Evolutionary conservation across 805 yeast genomes (phyloP).

Genomic region (Wickerhamiella musiphila): DNA sequence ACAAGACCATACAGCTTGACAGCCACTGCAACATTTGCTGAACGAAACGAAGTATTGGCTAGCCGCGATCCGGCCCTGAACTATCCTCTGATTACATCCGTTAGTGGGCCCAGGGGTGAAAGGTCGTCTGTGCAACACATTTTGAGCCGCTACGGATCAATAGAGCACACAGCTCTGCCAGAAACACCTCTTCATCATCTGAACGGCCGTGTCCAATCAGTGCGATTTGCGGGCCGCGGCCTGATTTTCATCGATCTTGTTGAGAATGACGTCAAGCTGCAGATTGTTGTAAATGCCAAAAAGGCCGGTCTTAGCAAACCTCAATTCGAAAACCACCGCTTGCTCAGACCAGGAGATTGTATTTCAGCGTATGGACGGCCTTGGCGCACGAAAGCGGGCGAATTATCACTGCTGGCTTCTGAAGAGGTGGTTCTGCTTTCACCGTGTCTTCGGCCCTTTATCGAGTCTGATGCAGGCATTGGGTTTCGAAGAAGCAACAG

Average conservation of each 20-base stretch:
- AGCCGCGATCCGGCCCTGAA: background rate
- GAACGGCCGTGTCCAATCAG: conserved; percentile 37
- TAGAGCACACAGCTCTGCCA: conserved; percentile 7
- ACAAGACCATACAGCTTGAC: too few species aligned
- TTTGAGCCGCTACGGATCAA: background rate
- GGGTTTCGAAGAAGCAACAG: conserved; percentile 46
- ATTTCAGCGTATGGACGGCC: conserved; percentile 52
- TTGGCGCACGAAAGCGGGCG: conserved; percentile 61
- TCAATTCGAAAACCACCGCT: conserved; percentile 24
- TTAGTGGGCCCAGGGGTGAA: background rate
- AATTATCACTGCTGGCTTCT: conserved; percentile 48
- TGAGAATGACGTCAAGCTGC: conserved; percentile 44
- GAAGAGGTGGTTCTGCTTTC: conserved; percentile 36
- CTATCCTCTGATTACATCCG: conserved; percentile 8
- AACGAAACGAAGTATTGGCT: conserved; percentile 9
- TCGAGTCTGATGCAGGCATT: conserved; percentile 40
- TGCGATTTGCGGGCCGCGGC: conserved; percentile 52
- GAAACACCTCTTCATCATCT: conserved; percentile 7
- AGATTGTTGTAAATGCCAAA: conserved; percentile 42
- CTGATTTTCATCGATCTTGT: conserved; percentile 50
- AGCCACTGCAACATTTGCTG: conserved; percentile 8
- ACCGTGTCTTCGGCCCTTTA: conserved; percentile 55
- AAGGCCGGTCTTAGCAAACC: conserved; percentile 27
- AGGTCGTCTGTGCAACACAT: background rate
- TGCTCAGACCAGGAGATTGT: conserved; percentile 54